Evolutionary conservation across 352 stramenopile genomes (phyloP), one percentile per base, ranked within the genome.

Genomic region (Globisporangium sylvaticum): DNA sequence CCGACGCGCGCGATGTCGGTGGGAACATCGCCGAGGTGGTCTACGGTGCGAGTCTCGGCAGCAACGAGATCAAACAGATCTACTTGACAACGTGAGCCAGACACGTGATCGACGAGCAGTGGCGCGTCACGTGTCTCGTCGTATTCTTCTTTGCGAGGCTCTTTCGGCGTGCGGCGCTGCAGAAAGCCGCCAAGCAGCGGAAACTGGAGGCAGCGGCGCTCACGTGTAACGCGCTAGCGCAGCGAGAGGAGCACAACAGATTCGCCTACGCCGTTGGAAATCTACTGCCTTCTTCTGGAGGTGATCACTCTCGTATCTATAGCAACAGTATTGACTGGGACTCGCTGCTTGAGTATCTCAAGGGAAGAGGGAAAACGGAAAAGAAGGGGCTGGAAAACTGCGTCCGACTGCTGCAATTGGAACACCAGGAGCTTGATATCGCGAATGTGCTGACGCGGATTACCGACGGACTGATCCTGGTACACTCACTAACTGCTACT

Each of bases 111-210:
- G 65, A 76, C 1, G 70, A 82, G 4, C 70, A 73, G 25, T 83
- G 76, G 76, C 68, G 66, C 37, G 48, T 79, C 37, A 73, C 64
- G n/a, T 42, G 31, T 24, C 50, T 77, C n/a, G 72, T 77, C 10
- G 71, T 77, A 22, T 29, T 83, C 12, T 83, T 79, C 42, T 83
- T 83, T 39, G 67, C 71, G 15, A 65, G 73, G 1, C 24, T 83
- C 3, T 83, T 83, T 58, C 70, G 76, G 29, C 66, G 68, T 20
- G 65, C 71, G 6, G 64, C 73, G 12, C 66, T 83, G 9, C 58
- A 77, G 48, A 82, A 82, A 72, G 72, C 68, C 1, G 75, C 70
- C 3, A 37, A 39, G 6, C 34, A 57, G 4, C 58, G 68, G 10
- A 68, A 64, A 34, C 9, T 27, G 15, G 44, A 69, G 5, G 67